Conservation (phyloP, 2,329 filamentous ascomycete species). For the Fusarium longipes region DNA sequence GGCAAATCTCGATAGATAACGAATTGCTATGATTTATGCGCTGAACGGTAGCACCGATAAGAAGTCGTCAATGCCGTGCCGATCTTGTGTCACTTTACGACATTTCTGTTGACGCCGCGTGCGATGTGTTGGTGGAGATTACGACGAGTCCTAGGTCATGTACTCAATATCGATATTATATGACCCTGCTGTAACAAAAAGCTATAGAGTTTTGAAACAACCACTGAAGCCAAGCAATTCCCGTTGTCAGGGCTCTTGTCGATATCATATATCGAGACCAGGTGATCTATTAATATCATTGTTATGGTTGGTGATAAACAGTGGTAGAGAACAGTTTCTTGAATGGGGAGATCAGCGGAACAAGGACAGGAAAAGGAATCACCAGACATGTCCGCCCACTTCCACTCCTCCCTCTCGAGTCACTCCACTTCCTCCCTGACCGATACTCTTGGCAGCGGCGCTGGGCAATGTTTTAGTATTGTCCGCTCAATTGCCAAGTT, state of each 20-base stretch:
- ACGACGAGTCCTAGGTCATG: neutral
- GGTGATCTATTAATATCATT: neutral
- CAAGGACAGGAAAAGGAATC: neutral
- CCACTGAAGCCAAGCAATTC: neutral
- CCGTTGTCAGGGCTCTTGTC: neutral
- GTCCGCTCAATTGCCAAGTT: slow-evolving; percentile 12
- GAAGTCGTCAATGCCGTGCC: neutral
- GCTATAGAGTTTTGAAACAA: neutral
- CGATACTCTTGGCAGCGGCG: neutral
- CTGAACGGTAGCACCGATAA: neutral
- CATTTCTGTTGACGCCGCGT: neutral
- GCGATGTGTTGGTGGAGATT: neutral
- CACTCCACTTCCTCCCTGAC: neutral
- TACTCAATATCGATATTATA: neutral
- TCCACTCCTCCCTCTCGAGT: neutral
- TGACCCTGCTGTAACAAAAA: neutral
- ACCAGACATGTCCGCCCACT: neutral
- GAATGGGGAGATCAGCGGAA: neutral
- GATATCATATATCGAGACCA: neutral
- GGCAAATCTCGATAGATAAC: neutral
- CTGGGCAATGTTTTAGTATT: slow-evolving; percentile 1
- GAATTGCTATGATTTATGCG: neutral
- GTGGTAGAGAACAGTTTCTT: neutral
- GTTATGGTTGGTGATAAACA: neutral
- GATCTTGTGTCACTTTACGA: neutral